These are phyloP conservation scores for Lithospermum erythrorhizon DNA, from an alignment of 257 asterid species.

Conservation along the genomic window DNA sequence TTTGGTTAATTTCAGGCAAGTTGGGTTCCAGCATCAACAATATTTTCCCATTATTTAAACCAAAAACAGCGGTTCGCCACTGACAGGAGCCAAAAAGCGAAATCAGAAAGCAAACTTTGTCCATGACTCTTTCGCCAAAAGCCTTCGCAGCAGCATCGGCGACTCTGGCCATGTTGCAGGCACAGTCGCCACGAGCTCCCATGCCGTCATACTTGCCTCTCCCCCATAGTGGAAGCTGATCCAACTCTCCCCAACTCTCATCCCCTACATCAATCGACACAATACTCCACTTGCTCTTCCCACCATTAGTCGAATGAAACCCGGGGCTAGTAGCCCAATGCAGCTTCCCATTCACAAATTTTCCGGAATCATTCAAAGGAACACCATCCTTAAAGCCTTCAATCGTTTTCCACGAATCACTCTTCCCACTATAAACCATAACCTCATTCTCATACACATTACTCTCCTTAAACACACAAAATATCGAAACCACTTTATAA, in stretches of 20 bases:
- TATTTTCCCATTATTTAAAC: constrained; percentile 26
- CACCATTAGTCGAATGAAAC: constrained; percentile 1
- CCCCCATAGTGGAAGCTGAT: constrained; percentile 29
- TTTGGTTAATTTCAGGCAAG: constrained; percentile 26
- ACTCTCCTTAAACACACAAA: constrained; percentile 5
- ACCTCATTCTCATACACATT: constrained; percentile 21
- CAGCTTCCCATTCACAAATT: constrained; percentile 42
- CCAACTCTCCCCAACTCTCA: constrained; percentile 29
- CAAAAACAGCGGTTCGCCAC: constrained; percentile 20
- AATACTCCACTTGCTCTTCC: constrained; percentile 21
- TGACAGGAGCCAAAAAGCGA: too few relatives aligned
- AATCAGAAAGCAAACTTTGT: constrained; percentile 27
- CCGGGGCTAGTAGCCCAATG: constrained; percentile 33
- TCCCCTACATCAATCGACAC: constrained; percentile 33
- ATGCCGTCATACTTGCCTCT: constrained; percentile 7
- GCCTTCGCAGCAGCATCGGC: too few relatives aligned
- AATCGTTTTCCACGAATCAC: constrained; percentile 36
- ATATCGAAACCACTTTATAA: constrained; percentile 49
- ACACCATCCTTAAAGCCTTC: constrained; percentile 20
- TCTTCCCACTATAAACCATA: constrained; percentile 34
- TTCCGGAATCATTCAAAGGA: constrained; percentile 20
- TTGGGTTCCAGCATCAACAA: constrained; percentile 23
- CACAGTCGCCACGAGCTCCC: too few relatives aligned
- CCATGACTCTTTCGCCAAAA: constrained; percentile 30
- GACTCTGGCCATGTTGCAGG: too few relatives aligned